Base-by-base conservation (phyloP, 202 grass and related monocot genomes). In the Musa balbisiana region DNA sequence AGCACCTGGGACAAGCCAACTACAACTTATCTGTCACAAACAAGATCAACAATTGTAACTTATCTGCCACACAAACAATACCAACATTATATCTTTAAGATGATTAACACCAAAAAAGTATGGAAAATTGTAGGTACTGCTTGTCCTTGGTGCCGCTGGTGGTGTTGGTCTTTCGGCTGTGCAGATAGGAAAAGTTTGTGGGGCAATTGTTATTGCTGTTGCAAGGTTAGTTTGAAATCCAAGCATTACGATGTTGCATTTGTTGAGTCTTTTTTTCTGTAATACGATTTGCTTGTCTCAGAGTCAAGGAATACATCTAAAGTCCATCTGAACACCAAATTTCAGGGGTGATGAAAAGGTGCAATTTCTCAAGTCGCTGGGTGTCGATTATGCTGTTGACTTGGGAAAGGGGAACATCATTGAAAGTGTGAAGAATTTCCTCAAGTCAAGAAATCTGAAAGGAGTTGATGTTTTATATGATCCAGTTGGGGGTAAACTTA, bases 151-250 rank as follows among this genome's bases (percentile, higher is more conserved):
- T 83, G 94, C 94, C 79, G 94, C 90, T 80, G 90, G 94, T 22
- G 94, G 94, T 83, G 94, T 93, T 25, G 94, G 94, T 60, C 67
- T 81, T 73, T 97, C 94, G 51, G 90, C 94, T 64, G 81, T 97
- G 82, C 94, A 97, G 73, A 97, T 97, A 82, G 94, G 94, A 76
- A 97, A 97, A 97, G 86, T 93, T 81, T 91, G 81, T 71, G 88
- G 94, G 83, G 82, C 90, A 86, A 75, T 93, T 77, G 85, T 97
- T 72, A 86, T 97, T 85, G 94, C 88, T 54, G 86, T 93, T 84
- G 90, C 86, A 74, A 97, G 94, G 94, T 74, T 27, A 56, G 23
- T 27, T 74, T 1, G 10, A 70, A 20, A 50, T 51, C 17, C 21
- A 52, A 70, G 9, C 17, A n/a, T 70, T 51, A 19, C 9, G 10